phyloP scores from a whole-genome alignment of 2,329 filamentous ascomycete genomes.

The Fusarium concolor region DNA sequence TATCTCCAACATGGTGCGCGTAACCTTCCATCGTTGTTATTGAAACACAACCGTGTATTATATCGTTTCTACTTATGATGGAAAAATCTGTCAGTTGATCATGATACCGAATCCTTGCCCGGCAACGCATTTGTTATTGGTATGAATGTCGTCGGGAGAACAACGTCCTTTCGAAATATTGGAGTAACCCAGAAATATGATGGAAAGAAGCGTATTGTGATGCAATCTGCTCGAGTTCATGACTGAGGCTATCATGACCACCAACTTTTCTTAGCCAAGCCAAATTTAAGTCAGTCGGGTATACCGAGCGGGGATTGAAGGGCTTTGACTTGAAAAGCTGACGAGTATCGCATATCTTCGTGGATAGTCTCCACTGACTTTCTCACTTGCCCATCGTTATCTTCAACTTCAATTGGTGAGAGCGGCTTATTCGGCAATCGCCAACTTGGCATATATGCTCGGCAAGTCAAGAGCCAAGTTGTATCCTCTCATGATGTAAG shows the following conservation, averaged over 20 bases:
- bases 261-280: slow-evolving; percentile 14
- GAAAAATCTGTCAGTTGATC: neutral
- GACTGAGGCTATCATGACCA: slow-evolving; percentile 8
- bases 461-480: slow-evolving; percentile 14
- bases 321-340: slow-evolving; percentile 11
- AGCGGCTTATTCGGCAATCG: slow-evolving; percentile 35
- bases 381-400: slow-evolving; percentile 26
- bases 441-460: slow-evolving; percentile 37
- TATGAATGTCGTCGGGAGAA: neutral
- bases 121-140: neutral
- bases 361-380: slow-evolving; percentile 26
- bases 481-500: slow-evolving; percentile 22
- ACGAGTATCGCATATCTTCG: slow-evolving; percentile 21
- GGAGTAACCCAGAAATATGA: neutral
- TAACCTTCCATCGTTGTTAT: neutral
- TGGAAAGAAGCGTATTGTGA: neutral
- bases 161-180: neutral
- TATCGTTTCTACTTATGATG: neutral
- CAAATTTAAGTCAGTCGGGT: slow-evolving; percentile 12
- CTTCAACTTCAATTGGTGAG: slow-evolving; percentile 33
- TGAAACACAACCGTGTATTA: neutral
- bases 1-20: no score
- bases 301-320: slow-evolving; percentile 2
- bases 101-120: neutral
- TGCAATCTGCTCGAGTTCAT: neutral